These are phyloP conservation scores for Nicotiana otophora DNA, from an alignment of 257 asterid genomes.

Conservation along the genomic window DNA sequence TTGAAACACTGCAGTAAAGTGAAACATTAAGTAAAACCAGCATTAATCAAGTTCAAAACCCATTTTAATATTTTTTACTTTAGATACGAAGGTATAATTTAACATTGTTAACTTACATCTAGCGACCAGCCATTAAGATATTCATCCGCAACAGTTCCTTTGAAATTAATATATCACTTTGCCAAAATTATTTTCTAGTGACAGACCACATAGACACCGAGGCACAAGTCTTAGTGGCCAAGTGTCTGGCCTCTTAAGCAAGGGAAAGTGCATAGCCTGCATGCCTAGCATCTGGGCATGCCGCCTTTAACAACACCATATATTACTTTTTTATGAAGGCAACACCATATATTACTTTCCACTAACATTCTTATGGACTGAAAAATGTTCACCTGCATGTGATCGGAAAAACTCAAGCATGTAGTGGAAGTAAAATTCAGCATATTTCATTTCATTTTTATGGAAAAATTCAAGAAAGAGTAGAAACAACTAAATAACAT, in stretches of 20 bases:
- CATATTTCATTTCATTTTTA: background rate
- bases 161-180: background rate
- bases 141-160: background rate
- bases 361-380: background rate
- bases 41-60: background rate
- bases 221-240: background rate
- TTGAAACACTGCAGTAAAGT: background rate
- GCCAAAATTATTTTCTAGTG: slow-evolving; percentile 4
- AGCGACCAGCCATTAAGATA: background rate
- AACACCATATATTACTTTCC: background rate
- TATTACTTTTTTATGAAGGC: background rate
- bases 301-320: background rate
- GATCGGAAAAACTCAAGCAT: background rate
- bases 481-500: background rate
- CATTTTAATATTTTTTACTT: background rate
- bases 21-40: background rate
- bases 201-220: background rate
- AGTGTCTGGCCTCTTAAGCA: background rate
- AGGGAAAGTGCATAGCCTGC: background rate
- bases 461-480: slow-evolving; percentile 1
- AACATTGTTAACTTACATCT: background rate
- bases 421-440: background rate
- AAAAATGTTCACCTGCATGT: background rate
- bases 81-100: background rate
- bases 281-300: background rate